Base-by-base conservation (phyloP, 495 filamentous ascomycete genomes). In the Clohesyomyces aquaticus region DNA sequence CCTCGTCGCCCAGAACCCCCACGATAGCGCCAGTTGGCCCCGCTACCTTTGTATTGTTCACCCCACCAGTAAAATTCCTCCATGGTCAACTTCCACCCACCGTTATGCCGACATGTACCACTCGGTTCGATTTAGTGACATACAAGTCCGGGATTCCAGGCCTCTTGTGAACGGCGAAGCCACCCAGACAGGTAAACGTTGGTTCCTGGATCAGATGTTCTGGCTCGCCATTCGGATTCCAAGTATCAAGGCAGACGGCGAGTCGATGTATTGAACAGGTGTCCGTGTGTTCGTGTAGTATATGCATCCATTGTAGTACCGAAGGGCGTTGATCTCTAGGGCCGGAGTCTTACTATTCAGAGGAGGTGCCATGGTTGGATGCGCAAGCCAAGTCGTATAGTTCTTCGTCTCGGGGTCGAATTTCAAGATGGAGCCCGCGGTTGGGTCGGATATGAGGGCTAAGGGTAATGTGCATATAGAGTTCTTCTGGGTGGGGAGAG, bases 231-330 rank as follows among this genome's bases (percentile, higher is more conserved):
- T 47, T 23, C 45, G 45, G 16, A n/a, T 4, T 47, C 16, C 21
- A 47, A 23, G 4, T 23, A 23, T 47, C 16, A 18, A 4, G 6
- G 45, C 21, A 18, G 45, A 47, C 45, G 16, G 16, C 45, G 8
- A 47, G 16, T 8, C 45, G 4, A n/a, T 47, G 18, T n/a, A 47
- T 6, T n/a, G 45, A 18, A 8, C 18, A n/a, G 21, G 45, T n/a
- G 45, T n/a, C n/a, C 4, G 18, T 4, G 45, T 47, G 45, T 47
- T 47, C 8, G 45, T 47, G 45, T 47, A 47, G n/a, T 47, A 47
- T 18, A 47, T n/a, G n/a, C 18, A 47, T 18, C 21, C 21, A n/a
- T 47, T 23, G 45, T 8, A 23, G n/a, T 47, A 47, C n/a, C 16
- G 16, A 47, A 47, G 16, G 45, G 8, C 45, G 45, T 47, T 47